phyloP scores from a whole-genome alignment of 495 filamentous ascomycete genomes.

The Aspergillus ostianus region DNA sequence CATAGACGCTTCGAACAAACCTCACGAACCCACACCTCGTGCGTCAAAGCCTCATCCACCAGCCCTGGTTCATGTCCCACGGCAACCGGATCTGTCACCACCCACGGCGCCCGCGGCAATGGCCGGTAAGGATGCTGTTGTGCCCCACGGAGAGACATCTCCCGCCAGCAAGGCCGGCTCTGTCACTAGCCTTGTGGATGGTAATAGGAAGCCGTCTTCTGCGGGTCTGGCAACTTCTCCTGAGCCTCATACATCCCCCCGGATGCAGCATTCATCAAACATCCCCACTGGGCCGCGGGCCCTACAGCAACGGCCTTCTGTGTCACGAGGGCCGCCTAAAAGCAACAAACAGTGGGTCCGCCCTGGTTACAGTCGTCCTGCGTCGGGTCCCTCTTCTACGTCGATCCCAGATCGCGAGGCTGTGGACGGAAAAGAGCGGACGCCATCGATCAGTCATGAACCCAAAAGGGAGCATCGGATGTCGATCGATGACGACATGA shows the following conservation, averaged over 20 bases:
- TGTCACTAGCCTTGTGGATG: slow-evolving; percentile 25
- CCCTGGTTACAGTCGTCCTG: slow-evolving; percentile 39
- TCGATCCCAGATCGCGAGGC: slow-evolving; percentile 37
- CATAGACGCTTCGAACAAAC: slow-evolving; percentile 15
- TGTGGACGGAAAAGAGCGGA: slow-evolving; percentile 42
- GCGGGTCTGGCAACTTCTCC: slow-evolving; percentile 32
- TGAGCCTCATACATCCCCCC: slow-evolving; percentile 43
- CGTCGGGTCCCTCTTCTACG: slow-evolving; percentile 26
- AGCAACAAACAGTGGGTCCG: slow-evolving; percentile 63
- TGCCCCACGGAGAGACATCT: slow-evolving; percentile 19
- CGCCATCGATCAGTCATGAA: slow-evolving; percentile 22
- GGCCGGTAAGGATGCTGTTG: slow-evolving; percentile 27
- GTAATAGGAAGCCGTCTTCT: slow-evolving; percentile 29
- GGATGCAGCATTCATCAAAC: slow-evolving; percentile 47
- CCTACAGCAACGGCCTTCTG: slow-evolving; percentile 38
- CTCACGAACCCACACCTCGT: slow-evolving; percentile 17
- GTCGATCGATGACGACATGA: slow-evolving; percentile 8
- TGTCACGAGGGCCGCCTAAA: slow-evolving; percentile 37
- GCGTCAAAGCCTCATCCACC: slow-evolving; percentile 21
- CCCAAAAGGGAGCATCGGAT: slow-evolving; percentile 15
- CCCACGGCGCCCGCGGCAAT: slow-evolving; percentile 45
- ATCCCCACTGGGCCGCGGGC: slow-evolving; percentile 61
- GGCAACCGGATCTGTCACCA: slow-evolving; percentile 34
- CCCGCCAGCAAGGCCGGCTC: slow-evolving; percentile 23
- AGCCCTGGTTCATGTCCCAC: slow-evolving; percentile 13